Evolutionary conservation across 345 rosid species (phyloP).

Genomic region (Aquilaria yunnanensis): DNA sequence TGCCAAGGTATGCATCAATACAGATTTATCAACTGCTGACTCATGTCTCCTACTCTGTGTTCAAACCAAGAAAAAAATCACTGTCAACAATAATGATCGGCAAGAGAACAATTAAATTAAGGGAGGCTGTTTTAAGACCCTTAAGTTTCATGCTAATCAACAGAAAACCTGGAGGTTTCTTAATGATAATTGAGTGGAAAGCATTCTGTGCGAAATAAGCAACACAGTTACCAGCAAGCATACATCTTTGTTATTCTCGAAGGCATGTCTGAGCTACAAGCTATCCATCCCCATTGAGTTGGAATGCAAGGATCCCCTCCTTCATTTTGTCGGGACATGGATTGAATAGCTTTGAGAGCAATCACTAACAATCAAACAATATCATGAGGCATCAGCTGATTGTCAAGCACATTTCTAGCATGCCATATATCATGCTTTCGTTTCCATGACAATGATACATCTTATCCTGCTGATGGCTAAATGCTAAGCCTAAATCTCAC

Average conservation of each 20-base stretch:
- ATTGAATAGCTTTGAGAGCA: slow-evolving; percentile 50
- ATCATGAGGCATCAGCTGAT: slow-evolving; percentile 10
- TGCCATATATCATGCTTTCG: neutral
- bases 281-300: slow-evolving; percentile 72
- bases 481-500: neutral
- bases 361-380: slow-evolving; percentile 38
- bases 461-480: neutral
- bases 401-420: slow-evolving; percentile 8
- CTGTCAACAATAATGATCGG: neutral
- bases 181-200: no score
- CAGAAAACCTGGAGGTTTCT: no score
- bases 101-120: no score
- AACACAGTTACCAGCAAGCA: slow-evolving; percentile 1
- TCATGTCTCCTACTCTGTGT: neutral
- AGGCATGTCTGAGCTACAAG: slow-evolving; percentile 56
- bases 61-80: neutral
- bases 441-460: neutral
- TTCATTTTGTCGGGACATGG: slow-evolving; percentile 54
- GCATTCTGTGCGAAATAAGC: neutral
- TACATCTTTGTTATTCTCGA: slow-evolving; percentile 95
- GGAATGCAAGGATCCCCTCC: slow-evolving; percentile 97
- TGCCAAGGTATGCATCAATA: neutral
- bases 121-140: no score
- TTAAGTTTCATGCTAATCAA: no score
- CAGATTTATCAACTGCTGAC: neutral